Evolutionary conservation across 352 stramenopile genomes (phyloP).

Genomic region (Pythium dissotocum): DNA sequence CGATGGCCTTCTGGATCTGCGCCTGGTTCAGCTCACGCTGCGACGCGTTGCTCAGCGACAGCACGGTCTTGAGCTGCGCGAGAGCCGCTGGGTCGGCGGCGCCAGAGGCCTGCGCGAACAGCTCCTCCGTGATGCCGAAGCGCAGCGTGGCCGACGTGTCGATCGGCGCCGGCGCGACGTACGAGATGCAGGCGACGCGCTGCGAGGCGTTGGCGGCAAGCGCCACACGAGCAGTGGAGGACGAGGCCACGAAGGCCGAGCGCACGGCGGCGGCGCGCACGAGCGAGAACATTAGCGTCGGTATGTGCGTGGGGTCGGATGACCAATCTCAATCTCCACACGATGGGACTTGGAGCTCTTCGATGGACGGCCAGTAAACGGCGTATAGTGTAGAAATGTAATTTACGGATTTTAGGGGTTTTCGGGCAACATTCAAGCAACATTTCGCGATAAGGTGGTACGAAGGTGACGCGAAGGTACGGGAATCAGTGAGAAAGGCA

Average conservation of each 20-base stretch:
- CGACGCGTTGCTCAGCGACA: conserved; percentile 77
- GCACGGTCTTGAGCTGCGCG: conserved; percentile 63
- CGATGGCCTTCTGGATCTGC: conserved; percentile 73
- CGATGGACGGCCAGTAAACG: neutral
- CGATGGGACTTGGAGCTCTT: neutral
- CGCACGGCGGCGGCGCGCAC: conserved; percentile 7
- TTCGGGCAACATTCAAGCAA: neutral
- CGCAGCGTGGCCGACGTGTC: conserved; percentile 55
- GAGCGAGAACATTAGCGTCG: neutral
- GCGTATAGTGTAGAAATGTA: neutral
- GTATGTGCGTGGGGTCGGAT: neutral
- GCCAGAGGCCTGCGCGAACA: conserved; percentile 40
- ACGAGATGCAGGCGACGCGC: conserved; percentile 38
- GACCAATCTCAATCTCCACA: conserved; percentile 3
- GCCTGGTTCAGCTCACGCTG: conserved; percentile 85
- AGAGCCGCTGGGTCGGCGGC: conserved; percentile 35
- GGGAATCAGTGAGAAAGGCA: conserved; percentile 1
- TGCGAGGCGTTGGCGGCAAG: conserved; percentile 6
- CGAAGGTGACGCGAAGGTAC: neutral
- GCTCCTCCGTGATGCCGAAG: conserved; percentile 61
- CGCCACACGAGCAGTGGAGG: conserved; percentile 4
- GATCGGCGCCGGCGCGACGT: conserved; percentile 66
- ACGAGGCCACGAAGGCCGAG: conserved; percentile 5
- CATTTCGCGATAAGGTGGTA: neutral
- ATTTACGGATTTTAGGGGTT: neutral